Evolutionary conservation across 2,329 filamentous ascomycete genomes (phyloP), one percentile per base, ranked within the genome.

Genomic region (Stachybotrys chlorohalonatus): DNA sequence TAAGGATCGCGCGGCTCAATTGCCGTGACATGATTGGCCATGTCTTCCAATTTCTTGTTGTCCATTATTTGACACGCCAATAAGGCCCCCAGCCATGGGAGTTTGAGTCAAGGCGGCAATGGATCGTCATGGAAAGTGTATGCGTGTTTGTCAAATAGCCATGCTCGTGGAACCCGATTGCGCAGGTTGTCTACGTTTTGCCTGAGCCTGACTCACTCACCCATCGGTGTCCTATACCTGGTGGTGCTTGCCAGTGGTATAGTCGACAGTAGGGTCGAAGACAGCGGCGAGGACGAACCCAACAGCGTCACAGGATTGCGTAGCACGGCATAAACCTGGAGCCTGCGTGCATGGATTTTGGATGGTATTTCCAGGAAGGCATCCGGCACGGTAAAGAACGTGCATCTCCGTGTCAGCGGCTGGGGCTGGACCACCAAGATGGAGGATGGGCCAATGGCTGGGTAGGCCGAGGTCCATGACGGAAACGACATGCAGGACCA

Each of bases 1-100:
- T 76, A 76, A 76, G 73, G 55, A 64, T 60, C 54, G 51, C 52
- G 57, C 57, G 55, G 55, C 51, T 45, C 55, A 55, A 56, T 54
- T 53, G 55, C n/a, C 31, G 15, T 46, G 49, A 17, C 24, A 17
- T 73, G 70, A 75, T 75, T 75, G 73, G 73, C 58, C 56, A 53
- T 24, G 48, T 51, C 55, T 48, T 51, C 52, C 59, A 64, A 63
- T 73, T 76, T 76, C 65, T 65, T 73, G 70, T 63, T 73, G 71
- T 73, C 70, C 63, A 69, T 65, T 60, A 63, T 70, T 66, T 67
- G 64, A 68, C 67, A 66, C 59, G 62, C 36, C 36, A 42, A 5
- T 42, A 42, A 13, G 36, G 36, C 13, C 36, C 13, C 36, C 36
- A 13, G 36, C 13, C 36, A 42, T 13, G 36, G 36, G 36, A 42